Percentiles rank a stretch among this genome's conserved stretches.
Conservation (phyloP, 2,329 filamentous ascomycete species). For the Diaporthe destruens region DNA sequence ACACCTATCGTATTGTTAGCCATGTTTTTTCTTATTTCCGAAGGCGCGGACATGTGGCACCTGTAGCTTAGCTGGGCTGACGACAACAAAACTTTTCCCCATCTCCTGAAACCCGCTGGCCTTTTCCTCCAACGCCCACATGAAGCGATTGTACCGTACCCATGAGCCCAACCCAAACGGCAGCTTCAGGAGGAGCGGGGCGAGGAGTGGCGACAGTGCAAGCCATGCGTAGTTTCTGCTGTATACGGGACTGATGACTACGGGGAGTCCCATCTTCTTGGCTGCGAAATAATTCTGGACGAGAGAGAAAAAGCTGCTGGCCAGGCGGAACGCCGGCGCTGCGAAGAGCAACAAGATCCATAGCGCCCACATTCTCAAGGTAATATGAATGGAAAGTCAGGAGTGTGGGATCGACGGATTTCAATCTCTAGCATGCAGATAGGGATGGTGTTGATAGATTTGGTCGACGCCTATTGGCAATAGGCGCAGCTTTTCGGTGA, state of each 20-base stretch:
- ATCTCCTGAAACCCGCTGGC: not conserved
- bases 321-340: not conserved
- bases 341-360: constrained; percentile 18
- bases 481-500: not conserved
- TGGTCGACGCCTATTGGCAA: not conserved
- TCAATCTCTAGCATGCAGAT: not conserved
- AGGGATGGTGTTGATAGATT: not conserved
- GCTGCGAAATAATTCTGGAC: not conserved
- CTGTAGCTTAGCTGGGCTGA: not conserved
- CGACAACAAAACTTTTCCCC: constrained; percentile 12
- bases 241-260: constrained; percentile 18
- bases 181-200: not conserved
- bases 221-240: constrained; percentile 7
- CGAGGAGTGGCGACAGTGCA: not conserved
- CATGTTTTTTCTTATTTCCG: accelerated
- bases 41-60: not conserved
- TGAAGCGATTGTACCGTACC: constrained; percentile 17
- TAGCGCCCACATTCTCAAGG: not conserved
- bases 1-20: not conserved
- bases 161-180: constrained; percentile 28
- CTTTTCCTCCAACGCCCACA: constrained; percentile 17
- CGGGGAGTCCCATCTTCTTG: not conserved
- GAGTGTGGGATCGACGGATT: not conserved
- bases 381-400: not conserved
- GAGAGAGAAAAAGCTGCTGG: not conserved